Percentiles rank a stretch among this genome's conserved stretches.
Conservation (phyloP, 225 moss, liverwort and hornwort species). For the Physcomitrellopsis africana region DNA sequence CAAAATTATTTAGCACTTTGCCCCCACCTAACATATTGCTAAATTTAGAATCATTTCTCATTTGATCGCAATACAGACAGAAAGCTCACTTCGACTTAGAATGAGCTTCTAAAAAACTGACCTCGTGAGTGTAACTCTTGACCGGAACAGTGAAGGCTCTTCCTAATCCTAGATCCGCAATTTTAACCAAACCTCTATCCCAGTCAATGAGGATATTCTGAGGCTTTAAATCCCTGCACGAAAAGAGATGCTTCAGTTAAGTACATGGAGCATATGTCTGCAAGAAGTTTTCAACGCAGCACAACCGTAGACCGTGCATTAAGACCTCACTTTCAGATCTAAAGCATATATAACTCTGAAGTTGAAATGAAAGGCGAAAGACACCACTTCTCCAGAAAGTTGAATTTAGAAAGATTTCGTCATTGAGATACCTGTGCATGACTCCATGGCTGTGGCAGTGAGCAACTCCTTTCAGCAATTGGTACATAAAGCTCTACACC, state of each 20-base stretch:
- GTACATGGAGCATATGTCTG: background rate
- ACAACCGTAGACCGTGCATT: background rate
- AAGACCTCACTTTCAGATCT: conserved; percentile 5
- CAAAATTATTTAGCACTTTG: background rate
- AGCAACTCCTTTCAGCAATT: conserved; percentile 58
- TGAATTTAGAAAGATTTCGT: conserved; percentile 9
- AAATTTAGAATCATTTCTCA: background rate
- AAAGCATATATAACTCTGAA: background rate
- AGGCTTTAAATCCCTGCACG: conserved; percentile 56
- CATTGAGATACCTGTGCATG: conserved; percentile 47
- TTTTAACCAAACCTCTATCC: conserved; percentile 54
- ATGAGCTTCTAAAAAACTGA: conserved; percentile 19
- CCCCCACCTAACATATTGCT: background rate
- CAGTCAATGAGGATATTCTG: conserved; percentile 61
- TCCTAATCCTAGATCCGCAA: conserved; percentile 62
- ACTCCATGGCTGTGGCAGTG: conserved; percentile 66
- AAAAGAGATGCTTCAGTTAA: background rate
- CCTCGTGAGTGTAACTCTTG: conserved; percentile 65
- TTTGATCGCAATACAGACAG: background rate
- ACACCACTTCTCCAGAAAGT: background rate
- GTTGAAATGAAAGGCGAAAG: background rate
- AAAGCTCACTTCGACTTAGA: background rate
- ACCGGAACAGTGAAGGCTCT: conserved; percentile 60
- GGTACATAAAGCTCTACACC: conserved; percentile 59
- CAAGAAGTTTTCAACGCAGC: background rate